Evolutionary conservation across 2,329 filamentous ascomycete genomes (phyloP).

Genomic region (Cytospora schulzeri): DNA sequence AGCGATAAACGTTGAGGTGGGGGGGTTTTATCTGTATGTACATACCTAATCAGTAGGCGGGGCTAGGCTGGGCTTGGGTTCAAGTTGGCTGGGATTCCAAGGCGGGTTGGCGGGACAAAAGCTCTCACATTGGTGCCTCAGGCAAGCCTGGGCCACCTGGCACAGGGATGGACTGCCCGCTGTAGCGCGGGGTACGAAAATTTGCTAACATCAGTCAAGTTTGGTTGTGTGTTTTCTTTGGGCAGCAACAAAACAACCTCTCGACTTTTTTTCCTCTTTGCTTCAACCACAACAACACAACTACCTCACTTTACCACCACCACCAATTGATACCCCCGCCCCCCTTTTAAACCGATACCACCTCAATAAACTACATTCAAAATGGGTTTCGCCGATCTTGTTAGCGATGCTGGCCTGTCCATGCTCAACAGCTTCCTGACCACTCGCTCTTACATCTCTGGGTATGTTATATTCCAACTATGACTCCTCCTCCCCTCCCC

Average conservation of each 20-base stretch:
- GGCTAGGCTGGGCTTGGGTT: not conserved
- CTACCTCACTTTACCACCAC: not conserved
- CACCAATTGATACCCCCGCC: conserved; percentile 3
- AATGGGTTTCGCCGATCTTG: conserved; percentile 37
- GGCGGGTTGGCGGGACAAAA: not conserved
- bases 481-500: not conserved
- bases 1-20: not conserved
- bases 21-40: too few species aligned
- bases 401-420: conserved; percentile 34
- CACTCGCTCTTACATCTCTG: conserved; percentile 74
- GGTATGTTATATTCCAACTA: conserved; percentile 56
- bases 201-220: conserved; percentile 22
- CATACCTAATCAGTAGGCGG: not conserved
- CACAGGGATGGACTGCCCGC: conserved; percentile 1
- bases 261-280: conserved; percentile 12
- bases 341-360: not conserved
- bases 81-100: too few species aligned
- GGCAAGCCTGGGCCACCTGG: conserved; percentile 12
- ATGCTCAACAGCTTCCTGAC: conserved; percentile 67
- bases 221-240: conserved; percentile 6
- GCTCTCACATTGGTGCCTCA: conserved; percentile 18
- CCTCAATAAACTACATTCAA: not conserved
- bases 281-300: conserved; percentile 1
- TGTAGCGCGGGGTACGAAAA: conserved; percentile 28
- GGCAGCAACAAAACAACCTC: conserved; percentile 22